These are phyloP conservation scores for Aspergillus sclerotiicarbonarius DNA, from an alignment of 495 filamentous ascomycete species.

Conservation along the genomic window DNA sequence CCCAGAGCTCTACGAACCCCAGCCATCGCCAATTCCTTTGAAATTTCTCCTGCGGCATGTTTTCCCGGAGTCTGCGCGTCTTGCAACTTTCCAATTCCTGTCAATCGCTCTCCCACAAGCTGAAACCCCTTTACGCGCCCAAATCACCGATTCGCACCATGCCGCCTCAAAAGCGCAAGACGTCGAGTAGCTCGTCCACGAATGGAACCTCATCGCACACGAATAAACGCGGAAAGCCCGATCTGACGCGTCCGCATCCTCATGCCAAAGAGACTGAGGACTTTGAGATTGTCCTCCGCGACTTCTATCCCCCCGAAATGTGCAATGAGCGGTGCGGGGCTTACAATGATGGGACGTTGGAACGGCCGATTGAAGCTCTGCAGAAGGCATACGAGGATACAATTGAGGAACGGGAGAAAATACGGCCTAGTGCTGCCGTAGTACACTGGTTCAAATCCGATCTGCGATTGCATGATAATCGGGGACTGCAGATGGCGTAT, in stretches of 20 bases:
- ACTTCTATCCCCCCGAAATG: constrained; percentile 86
- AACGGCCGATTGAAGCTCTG: constrained; percentile 67
- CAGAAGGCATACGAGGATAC: constrained; percentile 55
- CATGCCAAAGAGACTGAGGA: constrained; percentile 52
- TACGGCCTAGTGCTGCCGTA: constrained; percentile 59
- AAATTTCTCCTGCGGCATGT: not conserved
- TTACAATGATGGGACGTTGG: constrained; percentile 64
- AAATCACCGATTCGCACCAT: constrained; percentile 13
- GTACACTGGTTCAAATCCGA: constrained; percentile 94
- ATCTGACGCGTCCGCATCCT: constrained; percentile 33
- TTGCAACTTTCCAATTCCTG: not conserved
- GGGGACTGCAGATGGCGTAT: constrained; percentile 64
- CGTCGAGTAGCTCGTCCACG: constrained; percentile 10
- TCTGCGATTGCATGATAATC: constrained; percentile 72
- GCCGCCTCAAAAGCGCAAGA: constrained; percentile 34
- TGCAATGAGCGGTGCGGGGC: constrained; percentile 68
- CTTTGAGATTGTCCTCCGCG: constrained; percentile 69
- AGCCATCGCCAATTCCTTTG: not conserved
- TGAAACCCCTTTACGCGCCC: not conserved
- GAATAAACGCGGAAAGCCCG: constrained; percentile 20
- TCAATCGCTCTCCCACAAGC: not conserved
- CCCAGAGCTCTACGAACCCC: not conserved
- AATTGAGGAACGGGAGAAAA: constrained; percentile 35
- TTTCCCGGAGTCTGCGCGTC: not conserved
- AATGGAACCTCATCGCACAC: constrained; percentile 10